Evolutionary conservation across 805 yeast species (phyloP).

Genomic region (Wickerhamiella bombiphila): DNA sequence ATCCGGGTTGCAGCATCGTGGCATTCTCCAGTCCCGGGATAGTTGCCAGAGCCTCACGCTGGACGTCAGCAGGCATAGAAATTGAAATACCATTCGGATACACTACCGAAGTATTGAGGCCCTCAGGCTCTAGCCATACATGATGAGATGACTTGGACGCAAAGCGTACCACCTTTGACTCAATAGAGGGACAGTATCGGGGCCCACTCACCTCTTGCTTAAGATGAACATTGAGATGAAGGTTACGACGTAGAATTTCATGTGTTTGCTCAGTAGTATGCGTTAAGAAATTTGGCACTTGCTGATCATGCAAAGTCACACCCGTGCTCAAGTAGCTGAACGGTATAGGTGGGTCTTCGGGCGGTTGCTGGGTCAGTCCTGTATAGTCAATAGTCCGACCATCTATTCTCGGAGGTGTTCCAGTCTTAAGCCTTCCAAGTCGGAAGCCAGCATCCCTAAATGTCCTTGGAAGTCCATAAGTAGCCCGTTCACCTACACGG

Average conservation of each 20-base stretch:
- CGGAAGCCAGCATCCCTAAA: constrained; percentile 62
- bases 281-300: constrained; percentile 63
- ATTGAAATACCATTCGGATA: constrained; percentile 95
- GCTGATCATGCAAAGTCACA: constrained; percentile 43
- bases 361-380: constrained; percentile 51
- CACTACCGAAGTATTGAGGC: constrained; percentile 68
- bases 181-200: constrained; percentile 92
- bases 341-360: constrained; percentile 76
- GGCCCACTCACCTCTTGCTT: constrained; percentile 93
- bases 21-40: constrained; percentile 85
- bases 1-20: constrained; percentile 84
- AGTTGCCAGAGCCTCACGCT: constrained; percentile 52
- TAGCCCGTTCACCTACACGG: constrained; percentile 81
- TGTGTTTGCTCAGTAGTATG: constrained; percentile 65
- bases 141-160: constrained; percentile 61
- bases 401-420: constrained; percentile 87
- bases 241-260: constrained; percentile 47
- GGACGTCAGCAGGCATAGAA: constrained; percentile 93
- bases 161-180: constrained; percentile 72
- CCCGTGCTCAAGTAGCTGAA: constrained; percentile 71
- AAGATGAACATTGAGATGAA: constrained; percentile 77
- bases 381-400: constrained; percentile 55
- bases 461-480: constrained; percentile 76
- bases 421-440: constrained; percentile 85
- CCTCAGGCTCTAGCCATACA: constrained; percentile 96